Evolutionary conservation across 2,329 filamentous ascomycete genomes (phyloP).

Genomic region (Fusarium poae): DNA sequence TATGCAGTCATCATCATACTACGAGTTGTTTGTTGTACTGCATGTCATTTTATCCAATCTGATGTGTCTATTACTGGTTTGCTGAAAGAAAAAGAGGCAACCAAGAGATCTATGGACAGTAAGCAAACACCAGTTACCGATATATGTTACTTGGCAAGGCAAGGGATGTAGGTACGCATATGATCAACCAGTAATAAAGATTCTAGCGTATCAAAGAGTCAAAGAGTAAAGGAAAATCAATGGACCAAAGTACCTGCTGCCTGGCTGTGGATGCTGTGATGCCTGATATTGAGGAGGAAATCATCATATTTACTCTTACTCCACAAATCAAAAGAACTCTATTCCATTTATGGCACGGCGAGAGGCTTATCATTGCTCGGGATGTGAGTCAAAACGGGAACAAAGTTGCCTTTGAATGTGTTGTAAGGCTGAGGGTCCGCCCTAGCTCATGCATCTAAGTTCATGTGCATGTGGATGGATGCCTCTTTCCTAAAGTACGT

Average conservation of each 20-base stretch:
- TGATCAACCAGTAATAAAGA: neutral
- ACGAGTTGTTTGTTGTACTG: conserved; percentile 12
- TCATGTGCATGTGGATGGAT: conserved; percentile 3
- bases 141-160: neutral
- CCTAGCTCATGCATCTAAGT: neutral
- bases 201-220: neutral
- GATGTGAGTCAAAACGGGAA: conserved; percentile 33
- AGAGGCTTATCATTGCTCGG: conserved; percentile 9
- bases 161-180: neutral
- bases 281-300: conserved; percentile 18
- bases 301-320: conserved; percentile 12
- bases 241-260: conserved; percentile 27
- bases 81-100: conserved; percentile 18
- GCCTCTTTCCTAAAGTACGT: conserved; percentile 14
- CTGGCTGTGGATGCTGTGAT: conserved; percentile 27
- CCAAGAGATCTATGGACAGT: conserved; percentile 1
- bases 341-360: conserved; percentile 17
- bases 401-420: neutral
- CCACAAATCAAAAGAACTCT: conserved; percentile 17
- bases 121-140: neutral
- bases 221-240: neutral
- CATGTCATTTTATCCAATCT: conserved; percentile 21
- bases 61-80: neutral
- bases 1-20: conserved; percentile 38
- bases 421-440: conserved; percentile 28